A percentile compares a stretch with the other conserved stretches of the same genome.
Conservation (phyloP, 805 yeast species). For the Zygosaccharomyces kombuchaensis region DNA sequence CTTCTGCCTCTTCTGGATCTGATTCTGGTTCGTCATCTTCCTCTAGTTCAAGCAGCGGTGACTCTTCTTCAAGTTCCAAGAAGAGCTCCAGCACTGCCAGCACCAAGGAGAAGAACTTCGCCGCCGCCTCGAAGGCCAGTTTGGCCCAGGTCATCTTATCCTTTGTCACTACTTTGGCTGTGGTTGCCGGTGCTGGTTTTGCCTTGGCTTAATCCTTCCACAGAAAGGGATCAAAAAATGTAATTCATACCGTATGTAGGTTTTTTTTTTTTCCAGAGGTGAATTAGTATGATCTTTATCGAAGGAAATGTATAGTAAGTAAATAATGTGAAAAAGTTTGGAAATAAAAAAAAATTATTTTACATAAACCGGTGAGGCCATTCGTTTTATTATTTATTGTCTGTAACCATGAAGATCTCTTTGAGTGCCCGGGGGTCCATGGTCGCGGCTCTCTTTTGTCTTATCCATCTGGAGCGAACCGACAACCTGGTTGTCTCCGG, state of each 20-base stretch:
- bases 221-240: background rate
- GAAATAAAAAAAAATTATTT: background rate
- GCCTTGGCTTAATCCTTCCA: conserved; percentile 29
- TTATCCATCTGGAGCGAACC: conserved; percentile 81
- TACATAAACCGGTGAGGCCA: background rate
- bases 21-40: conserved; percentile 30
- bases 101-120: conserved; percentile 26
- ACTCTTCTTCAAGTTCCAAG: conserved; percentile 13
- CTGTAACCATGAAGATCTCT: conserved; percentile 86
- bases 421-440: conserved; percentile 84
- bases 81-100: conserved; percentile 21
- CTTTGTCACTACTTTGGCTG: conserved; percentile 32
- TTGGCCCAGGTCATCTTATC: conserved; percentile 32
- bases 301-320: background rate
- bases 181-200: conserved; percentile 39
- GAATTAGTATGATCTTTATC: background rate
- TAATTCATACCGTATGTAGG: conserved; percentile 1
- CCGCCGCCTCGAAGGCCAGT: conserved; percentile 27
- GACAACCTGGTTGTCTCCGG: conserved; percentile 55
- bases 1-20: conserved; percentile 33
- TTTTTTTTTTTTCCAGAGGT: conserved; percentile 1
- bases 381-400: conserved; percentile 16
- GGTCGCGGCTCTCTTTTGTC: conserved; percentile 86
- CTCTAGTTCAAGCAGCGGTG: conserved; percentile 10
- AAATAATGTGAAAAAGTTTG: background rate